Evolutionary conservation across 768 basidiomycete genomes (phyloP).

Genomic region (Tremella mesenterica): DNA sequence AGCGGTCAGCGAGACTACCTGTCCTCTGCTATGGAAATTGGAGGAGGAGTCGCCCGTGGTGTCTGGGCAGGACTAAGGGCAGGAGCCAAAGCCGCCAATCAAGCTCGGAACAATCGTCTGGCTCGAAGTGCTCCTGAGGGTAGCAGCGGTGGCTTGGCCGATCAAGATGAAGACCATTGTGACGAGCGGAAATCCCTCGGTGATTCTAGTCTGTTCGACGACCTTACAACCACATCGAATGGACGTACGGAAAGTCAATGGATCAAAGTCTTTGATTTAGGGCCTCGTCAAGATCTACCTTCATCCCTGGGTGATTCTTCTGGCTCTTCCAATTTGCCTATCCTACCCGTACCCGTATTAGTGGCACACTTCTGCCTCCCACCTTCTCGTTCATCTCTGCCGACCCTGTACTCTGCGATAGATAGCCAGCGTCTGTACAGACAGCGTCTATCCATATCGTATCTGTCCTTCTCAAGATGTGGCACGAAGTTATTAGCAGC

Average conservation of each 20-base stretch:
- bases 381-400: conserved; percentile 3
- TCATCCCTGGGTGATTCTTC: not conserved
- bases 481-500: conserved; percentile 31
- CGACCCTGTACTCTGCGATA: not conserved
- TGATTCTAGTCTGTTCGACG: conserved; percentile 12
- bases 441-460: conserved; percentile 4
- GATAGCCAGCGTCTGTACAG: not conserved
- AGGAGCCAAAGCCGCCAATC: conserved; percentile 30
- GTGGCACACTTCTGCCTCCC: conserved; percentile 37
- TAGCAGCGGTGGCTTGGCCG: conserved; percentile 3
- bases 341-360: not conserved
- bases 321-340: not conserved
- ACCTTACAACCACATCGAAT: not conserved
- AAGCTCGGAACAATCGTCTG: conserved; percentile 18
- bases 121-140: conserved; percentile 31
- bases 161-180: conserved; percentile 9
- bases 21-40: conserved; percentile 28
- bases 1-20: conserved; percentile 5
- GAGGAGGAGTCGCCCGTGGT: conserved; percentile 33
- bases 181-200: conserved; percentile 13
- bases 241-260: conserved; percentile 16
- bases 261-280: conserved; percentile 36
- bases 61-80: conserved; percentile 40
- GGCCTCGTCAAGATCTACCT: not conserved
- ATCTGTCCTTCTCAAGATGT: conserved; percentile 22